Evolutionary conservation across 768 basidiomycete genomes (phyloP).

Genomic region (Mycena crocata): DNA sequence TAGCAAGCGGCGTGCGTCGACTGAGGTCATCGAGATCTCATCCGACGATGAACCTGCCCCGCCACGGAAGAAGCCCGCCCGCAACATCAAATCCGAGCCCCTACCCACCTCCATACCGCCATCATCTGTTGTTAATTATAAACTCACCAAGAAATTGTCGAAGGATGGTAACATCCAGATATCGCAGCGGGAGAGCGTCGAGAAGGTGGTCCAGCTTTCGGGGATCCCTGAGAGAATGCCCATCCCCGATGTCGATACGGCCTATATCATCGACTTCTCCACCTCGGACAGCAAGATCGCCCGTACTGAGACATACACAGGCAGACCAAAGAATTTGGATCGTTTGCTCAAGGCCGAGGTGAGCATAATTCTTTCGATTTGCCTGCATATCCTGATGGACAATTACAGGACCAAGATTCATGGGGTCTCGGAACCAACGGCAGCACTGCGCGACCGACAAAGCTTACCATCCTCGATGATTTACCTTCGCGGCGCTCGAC

Average conservation of each 20-base stretch:
- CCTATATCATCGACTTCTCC: neutral
- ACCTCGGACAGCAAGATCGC: neutral
- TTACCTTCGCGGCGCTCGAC: neutral
- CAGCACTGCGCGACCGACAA: neutral
- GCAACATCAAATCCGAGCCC: neutral
- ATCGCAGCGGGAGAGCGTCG: neutral
- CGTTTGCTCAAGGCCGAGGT: neutral
- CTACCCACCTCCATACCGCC: neutral
- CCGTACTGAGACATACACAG: neutral
- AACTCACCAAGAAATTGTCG: neutral
- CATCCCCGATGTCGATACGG: neutral
- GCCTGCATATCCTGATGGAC: no score
- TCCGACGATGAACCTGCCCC: neutral
- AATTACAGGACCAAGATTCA: slow-evolving; percentile 1
- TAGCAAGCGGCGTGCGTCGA: neutral
- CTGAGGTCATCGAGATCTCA: neutral
- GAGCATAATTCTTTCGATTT: neutral
- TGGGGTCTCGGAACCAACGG: slow-evolving; percentile 5
- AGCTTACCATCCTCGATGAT: neutral
- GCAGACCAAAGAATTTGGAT: neutral
- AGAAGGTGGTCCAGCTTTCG: neutral
- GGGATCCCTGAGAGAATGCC: neutral
- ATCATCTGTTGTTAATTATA: neutral
- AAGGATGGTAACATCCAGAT: neutral
- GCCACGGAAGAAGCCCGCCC: neutral